phyloP scores from a whole-genome alignment of 257 asterid genomes.

The Fraxinus excelsior region DNA sequence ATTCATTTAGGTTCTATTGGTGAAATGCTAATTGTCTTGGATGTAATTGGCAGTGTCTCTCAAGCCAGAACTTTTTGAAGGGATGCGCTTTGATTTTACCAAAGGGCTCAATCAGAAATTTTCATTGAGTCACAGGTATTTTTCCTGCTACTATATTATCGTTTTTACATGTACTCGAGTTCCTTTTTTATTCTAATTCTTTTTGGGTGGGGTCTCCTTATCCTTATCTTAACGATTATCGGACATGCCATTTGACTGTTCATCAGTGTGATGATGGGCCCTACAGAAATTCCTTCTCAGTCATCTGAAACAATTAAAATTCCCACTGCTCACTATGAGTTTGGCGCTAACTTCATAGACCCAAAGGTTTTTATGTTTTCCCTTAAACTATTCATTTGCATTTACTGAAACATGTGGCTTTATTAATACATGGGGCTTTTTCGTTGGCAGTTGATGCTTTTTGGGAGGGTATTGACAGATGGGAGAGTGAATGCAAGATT shows the following conservation, averaged over 20 bases:
- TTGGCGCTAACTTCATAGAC: slow-evolving; percentile 90
- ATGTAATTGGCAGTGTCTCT: slow-evolving; percentile 79
- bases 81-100: slow-evolving; percentile 93
- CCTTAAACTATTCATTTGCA: slow-evolving; percentile 11
- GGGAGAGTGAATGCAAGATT: slow-evolving; percentile 93
- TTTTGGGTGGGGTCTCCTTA: slow-evolving; percentile 2
- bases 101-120: slow-evolving; percentile 88
- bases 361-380: slow-evolving; percentile 58
- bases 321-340: slow-evolving; percentile 90
- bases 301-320: slow-evolving; percentile 81
- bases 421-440: slow-evolving; percentile 30
- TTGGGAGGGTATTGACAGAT: slow-evolving; percentile 88
- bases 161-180: not conserved
- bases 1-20: not conserved
- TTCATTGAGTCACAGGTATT: slow-evolving; percentile 93
- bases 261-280: slow-evolving; percentile 91
- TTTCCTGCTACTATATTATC: slow-evolving; percentile 11
- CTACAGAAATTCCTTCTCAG: slow-evolving; percentile 91
- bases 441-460: slow-evolving; percentile 76
- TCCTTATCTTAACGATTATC: slow-evolving; percentile 2
- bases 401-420: slow-evolving; percentile 7
- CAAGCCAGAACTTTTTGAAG: slow-evolving; percentile 98
- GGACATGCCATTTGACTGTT: slow-evolving; percentile 14
- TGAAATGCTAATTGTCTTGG: slow-evolving; percentile 24
- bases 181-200: not conserved